A percentile compares a stretch with the other conserved stretches of the same genome.
Evolutionary conservation across 1,284 basidiomycete species (phyloP).

Genomic region (Taiwanofungus camphoratus): DNA sequence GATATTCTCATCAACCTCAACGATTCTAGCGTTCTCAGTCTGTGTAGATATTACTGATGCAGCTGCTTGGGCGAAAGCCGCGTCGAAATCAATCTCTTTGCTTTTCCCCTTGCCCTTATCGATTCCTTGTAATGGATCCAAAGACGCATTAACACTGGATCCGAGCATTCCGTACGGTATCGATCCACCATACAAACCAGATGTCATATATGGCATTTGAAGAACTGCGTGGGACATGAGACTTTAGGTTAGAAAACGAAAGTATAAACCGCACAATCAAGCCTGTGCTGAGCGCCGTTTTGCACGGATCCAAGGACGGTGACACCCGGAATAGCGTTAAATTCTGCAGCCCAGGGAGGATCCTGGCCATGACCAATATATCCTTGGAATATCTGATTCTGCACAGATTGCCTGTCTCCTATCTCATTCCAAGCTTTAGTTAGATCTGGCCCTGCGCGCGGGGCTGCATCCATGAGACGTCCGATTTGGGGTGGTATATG

Average conservation of each 20-base stretch:
- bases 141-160: slow-evolving; percentile 9
- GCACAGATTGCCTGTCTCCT: slow-evolving; percentile 16
- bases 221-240: slow-evolving; percentile 9
- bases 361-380: slow-evolving; percentile 4
- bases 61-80: slow-evolving; percentile 61
- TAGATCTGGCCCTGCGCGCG: slow-evolving; percentile 29
- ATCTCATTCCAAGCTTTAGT: slow-evolving; percentile 52
- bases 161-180: slow-evolving; percentile 31
- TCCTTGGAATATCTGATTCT: slow-evolving; percentile 14
- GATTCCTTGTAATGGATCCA: slow-evolving; percentile 23
- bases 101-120: slow-evolving; percentile 68
- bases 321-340: slow-evolving; percentile 16
- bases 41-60: slow-evolving; percentile 41
- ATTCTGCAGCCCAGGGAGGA: slow-evolving; percentile 28
- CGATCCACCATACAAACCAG: slow-evolving; percentile 25
- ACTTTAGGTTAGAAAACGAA: background rate
- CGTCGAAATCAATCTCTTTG: slow-evolving; percentile 73
- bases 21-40: slow-evolving; percentile 43
- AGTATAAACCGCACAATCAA: slow-evolving; percentile 18
- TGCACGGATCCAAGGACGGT: slow-evolving; percentile 12
- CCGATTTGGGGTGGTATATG: slow-evolving; percentile 36
- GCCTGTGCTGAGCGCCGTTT: slow-evolving; percentile 13
- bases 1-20: slow-evolving; percentile 43
- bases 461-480: slow-evolving; percentile 24
- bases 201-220: slow-evolving; percentile 30